These are phyloP conservation scores for Trichodelitschia bisporula DNA, from an alignment of 495 filamentous ascomycete species.

Conservation along the genomic window DNA sequence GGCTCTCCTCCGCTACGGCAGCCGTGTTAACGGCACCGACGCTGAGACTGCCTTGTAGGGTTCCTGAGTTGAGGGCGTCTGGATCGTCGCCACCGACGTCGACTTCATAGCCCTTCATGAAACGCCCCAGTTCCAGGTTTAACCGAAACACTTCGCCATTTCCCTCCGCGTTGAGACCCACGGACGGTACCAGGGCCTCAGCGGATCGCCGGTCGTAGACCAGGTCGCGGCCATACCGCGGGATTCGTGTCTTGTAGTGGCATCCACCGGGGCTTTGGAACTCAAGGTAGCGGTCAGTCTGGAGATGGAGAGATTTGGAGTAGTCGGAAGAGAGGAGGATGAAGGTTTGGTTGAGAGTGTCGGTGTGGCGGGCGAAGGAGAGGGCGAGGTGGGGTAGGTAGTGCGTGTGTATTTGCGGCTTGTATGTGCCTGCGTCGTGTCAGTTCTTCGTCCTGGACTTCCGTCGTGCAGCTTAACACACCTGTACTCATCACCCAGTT, in stretches of 20 bases:
- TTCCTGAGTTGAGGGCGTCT: conserved; percentile 31
- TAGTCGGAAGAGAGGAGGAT: conserved; percentile 81
- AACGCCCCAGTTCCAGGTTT: conserved; percentile 74
- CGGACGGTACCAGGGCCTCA: conserved; percentile 67
- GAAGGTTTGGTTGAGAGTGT: conserved; percentile 84
- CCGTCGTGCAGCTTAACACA: conserved; percentile 14
- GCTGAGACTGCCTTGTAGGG: conserved; percentile 61
- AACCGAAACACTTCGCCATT: conserved; percentile 78
- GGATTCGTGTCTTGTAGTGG: conserved; percentile 68
- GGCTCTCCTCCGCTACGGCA: conserved; percentile 69
- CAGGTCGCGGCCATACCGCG: conserved; percentile 78
- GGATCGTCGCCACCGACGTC: conserved; percentile 70
- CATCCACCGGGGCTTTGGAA: conserved; percentile 82
- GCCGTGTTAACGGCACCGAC: conserved; percentile 73
- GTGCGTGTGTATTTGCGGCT: conserved; percentile 92
- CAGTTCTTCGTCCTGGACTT: conserved; percentile 4
- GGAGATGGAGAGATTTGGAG: conserved; percentile 81
- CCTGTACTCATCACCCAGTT: conserved; percentile 97
- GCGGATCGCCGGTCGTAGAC: conserved; percentile 65
- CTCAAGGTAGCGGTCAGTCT: conserved; percentile 73
- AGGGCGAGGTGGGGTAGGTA: conserved; percentile 80
- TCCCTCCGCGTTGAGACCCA: conserved; percentile 65
- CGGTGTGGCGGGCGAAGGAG: conserved; percentile 79
- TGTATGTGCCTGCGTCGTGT: conserved; percentile 40
- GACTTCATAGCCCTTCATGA: conserved; percentile 57